phyloP scores from a whole-genome alignment of 768 basidiomycete species.

The Tricholoma terreum region DNA sequence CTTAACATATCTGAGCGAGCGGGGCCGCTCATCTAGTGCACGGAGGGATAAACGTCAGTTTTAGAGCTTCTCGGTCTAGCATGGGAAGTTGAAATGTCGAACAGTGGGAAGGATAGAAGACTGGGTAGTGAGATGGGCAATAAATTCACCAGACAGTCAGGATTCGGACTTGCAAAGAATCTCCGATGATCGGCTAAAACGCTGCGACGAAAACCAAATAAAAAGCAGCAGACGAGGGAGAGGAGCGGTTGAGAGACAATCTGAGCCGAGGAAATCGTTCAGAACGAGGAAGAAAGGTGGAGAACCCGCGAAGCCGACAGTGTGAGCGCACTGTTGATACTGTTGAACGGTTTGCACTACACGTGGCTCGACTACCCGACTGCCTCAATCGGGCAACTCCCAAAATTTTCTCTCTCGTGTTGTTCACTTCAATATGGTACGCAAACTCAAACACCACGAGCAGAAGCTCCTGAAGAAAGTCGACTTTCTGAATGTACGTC shows the following conservation, averaged over 20 bases:
- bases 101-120: constrained; percentile 1
- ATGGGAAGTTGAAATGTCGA: background rate
- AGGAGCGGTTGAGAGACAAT: constrained; percentile 4
- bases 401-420: background rate
- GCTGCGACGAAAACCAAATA: constrained; percentile 3
- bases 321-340: constrained; percentile 16
- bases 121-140: constrained; percentile 12
- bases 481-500: constrained; percentile 86
- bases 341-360: constrained; percentile 33
- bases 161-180: constrained; percentile 16
- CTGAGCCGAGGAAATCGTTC: constrained; percentile 18
- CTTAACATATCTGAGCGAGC: constrained; percentile 49
- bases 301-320: constrained; percentile 16
- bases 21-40: constrained; percentile 44
- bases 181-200: constrained; percentile 19
- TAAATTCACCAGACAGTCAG: constrained; percentile 16
- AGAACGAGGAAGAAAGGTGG: constrained; percentile 14
- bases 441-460: constrained; percentile 95
- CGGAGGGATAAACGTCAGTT: constrained; percentile 7
- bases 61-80: constrained; percentile 15
- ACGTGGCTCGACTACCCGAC: constrained; percentile 33
- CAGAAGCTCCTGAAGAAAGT: constrained; percentile 94
- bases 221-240: constrained; percentile 14
- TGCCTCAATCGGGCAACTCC: constrained; percentile 12
- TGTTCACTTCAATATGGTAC: constrained; percentile 55